Base-by-base conservation (phyloP, 352 stramenopile species). In the Blastocystis hominis region DNA sequence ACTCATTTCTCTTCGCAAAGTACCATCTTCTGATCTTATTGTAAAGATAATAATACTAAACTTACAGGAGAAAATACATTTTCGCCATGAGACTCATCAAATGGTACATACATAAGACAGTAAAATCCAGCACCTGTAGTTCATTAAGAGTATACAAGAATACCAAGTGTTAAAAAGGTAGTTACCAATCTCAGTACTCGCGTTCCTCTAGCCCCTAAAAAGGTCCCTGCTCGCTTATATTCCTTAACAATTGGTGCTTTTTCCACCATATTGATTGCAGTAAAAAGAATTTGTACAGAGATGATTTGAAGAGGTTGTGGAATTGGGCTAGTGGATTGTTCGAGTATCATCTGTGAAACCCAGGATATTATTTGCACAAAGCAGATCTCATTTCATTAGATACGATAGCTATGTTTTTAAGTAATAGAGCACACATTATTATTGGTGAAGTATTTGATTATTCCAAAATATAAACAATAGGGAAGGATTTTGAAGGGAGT, bases 201-300 rank as follows among this genome's bases (percentile, higher is more conserved):
- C 15, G 70, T 80, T 1, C 70, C 70, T 62, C 40, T 13, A 17
- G 42, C 50, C 6, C 70, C 70, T 24, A 63, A 64, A 61, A 80
- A 61, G 4, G 70, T 46, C 0, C 70, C 70, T 17, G 70, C 70
- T 63, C 70, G 70, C 38, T 80, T 80, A 47, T 80, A 80, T 36
- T 80, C 70, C 44, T 80, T 80, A 20, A 80, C 70, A 80, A 80
- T 80, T 24, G 70, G 70, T 34, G 70, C 44, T 20, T 80, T 80
- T 9, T 80, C 70, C 34, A 66, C 47, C 70, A 80, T 80, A n/a
- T 15, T 24, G 24, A 30, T 30, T 30, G 24, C 0, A 30, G 24
- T 30, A 38, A 64, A 75, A 75, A 0, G 1, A 75, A 44, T 75
- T 10, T 75, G 30, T 75, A 1, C 64, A 75, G 17, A 56, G 17